Evolutionary conservation across 441 rosid species (phyloP).

Genomic region (Pelargonium fulgidum): DNA sequence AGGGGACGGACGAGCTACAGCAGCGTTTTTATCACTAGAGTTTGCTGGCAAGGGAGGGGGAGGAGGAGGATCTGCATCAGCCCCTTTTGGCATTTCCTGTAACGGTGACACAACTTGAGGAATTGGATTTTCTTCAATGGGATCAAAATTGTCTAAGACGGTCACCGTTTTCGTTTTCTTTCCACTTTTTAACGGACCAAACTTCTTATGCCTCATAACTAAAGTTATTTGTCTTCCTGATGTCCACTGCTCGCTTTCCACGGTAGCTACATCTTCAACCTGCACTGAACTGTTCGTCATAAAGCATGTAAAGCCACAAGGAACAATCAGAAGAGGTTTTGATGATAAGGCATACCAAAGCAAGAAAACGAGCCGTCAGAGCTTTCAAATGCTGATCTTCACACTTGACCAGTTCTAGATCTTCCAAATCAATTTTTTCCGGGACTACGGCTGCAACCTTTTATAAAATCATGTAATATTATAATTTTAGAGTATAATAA

Average conservation of each 20-base stretch:
- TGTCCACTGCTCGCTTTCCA: conserved; percentile 66
- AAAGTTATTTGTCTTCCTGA: conserved; percentile 58
- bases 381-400: conserved; percentile 57
- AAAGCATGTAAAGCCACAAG: conserved; percentile 8
- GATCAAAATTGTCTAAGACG: conserved; percentile 21
- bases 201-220: conserved; percentile 65
- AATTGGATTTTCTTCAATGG: conserved; percentile 23
- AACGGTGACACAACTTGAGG: no score
- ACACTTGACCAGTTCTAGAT: not conserved
- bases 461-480: conserved; percentile 19
- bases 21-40: no score
- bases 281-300: conserved; percentile 23
- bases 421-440: conserved; percentile 28
- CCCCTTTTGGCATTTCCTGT: no score
- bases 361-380: conserved; percentile 48
- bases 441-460: conserved; percentile 61
- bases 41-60: no score
- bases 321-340: not conserved
- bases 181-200: conserved; percentile 72
- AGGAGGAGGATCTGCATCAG: no score
- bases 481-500: not conserved
- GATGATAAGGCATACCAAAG: conserved; percentile 36
- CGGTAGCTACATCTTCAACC: conserved; percentile 55
- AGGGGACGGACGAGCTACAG: no score
- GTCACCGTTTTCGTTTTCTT: not conserved